Evolutionary conservation across 306 rosid species (phyloP).

Genomic region (Quercus wislizeni): DNA sequence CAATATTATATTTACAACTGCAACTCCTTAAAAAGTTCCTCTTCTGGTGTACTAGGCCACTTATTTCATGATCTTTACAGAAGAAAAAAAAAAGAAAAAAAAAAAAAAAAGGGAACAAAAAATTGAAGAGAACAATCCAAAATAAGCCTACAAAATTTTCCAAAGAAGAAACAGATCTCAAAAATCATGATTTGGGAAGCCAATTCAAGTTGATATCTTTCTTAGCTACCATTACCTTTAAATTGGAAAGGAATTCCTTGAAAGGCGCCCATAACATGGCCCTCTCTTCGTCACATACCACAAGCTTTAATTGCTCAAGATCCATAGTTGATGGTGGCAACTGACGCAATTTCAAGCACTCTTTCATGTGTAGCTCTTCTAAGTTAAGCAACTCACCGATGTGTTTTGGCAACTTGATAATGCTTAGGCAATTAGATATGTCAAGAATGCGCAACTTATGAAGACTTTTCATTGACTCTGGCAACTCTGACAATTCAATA

Average conservation of each 20-base stretch:
- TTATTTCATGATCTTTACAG: too few species aligned
- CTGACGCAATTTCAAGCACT: conserved; percentile 29
- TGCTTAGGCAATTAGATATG: conserved; percentile 38
- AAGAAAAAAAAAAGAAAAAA: too few species aligned
- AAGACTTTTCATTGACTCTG: conserved; percentile 27
- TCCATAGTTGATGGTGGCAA: conserved; percentile 27
- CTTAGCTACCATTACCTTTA: conserved; percentile 23
- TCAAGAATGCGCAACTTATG: conserved; percentile 32
- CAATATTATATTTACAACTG: too few species aligned
- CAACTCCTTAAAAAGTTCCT: too few species aligned
- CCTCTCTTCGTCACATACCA: conserved; percentile 43
- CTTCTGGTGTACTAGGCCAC: too few species aligned
- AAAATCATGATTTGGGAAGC: not conserved
- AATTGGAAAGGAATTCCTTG: not conserved
- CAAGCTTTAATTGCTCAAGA: conserved; percentile 19
- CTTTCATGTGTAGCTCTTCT: conserved; percentile 34
- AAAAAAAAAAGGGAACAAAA: too few species aligned
- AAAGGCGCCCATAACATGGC: conserved; percentile 24
- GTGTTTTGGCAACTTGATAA: conserved; percentile 27
- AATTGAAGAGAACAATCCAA: too few species aligned
- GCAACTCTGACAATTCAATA: conserved; percentile 19
- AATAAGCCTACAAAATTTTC: not conserved
- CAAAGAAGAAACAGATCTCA: not conserved
- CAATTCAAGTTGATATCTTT: conserved; percentile 25
- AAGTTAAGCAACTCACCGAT: conserved; percentile 41